Percentiles rank a stretch among this genome's conserved stretches.
phyloP scores from a whole-genome alignment of 1,284 basidiomycete genomes.

The Waitea zeae region DNA sequence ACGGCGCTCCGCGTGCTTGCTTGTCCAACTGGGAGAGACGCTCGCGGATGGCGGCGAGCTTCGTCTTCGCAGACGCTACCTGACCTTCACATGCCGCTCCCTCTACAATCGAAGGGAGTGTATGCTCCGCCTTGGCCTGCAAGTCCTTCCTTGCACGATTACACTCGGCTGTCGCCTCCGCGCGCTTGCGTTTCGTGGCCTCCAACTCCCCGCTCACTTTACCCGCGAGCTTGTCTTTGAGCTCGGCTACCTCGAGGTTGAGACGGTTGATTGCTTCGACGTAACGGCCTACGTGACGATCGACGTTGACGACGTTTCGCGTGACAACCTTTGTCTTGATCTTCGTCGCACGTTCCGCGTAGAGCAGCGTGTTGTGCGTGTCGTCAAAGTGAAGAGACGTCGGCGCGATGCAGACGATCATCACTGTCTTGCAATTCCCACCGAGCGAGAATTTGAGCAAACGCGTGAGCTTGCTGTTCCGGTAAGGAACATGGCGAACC shows the following conservation, averaged over 20 bases:
- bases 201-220: conserved; percentile 47
- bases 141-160: conserved; percentile 56
- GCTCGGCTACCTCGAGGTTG: conserved; percentile 68
- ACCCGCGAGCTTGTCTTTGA: conserved; percentile 71
- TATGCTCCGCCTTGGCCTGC: conserved; percentile 49
- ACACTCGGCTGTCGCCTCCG: conserved; percentile 51
- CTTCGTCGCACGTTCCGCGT: conserved; percentile 91
- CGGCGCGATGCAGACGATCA: conserved; percentile 94
- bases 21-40: conserved; percentile 53
- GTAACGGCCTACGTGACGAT: conserved; percentile 85
- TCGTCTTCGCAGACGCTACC: conserved; percentile 58
- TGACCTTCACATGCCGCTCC: conserved; percentile 66
- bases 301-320: conserved; percentile 84
- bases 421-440: conserved; percentile 95
- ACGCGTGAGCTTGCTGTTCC: conserved; percentile 93
- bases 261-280: conserved; percentile 86
- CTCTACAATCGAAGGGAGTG: conserved; percentile 50
- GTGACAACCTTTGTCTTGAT: conserved; percentile 92
- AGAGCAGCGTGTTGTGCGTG: conserved; percentile 91
- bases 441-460: conserved; percentile 92
- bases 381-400: conserved; percentile 92
- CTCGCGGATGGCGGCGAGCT: conserved; percentile 43
- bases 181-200: conserved; percentile 41
- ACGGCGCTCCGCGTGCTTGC: conserved; percentile 18
- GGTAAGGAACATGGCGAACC: conserved; percentile 80